A percentile compares a stretch with the other conserved stretches of the same genome.
Evolutionary conservation across 192 early-diverging fungal species (phyloP).

Genomic region (Piromyces finnis): DNA sequence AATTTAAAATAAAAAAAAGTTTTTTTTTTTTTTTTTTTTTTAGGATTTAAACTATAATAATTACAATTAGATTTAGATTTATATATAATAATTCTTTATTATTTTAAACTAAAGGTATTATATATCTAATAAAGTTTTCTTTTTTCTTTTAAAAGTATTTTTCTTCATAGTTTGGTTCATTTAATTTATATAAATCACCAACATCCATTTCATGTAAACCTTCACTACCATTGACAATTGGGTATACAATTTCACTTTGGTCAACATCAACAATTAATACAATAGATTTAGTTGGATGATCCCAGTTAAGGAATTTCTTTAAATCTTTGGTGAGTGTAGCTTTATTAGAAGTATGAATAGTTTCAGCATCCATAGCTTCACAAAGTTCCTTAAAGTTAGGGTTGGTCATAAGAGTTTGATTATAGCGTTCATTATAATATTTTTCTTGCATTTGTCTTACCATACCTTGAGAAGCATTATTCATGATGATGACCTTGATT

Average conservation of each 20-base stretch:
- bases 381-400: conserved; percentile 96
- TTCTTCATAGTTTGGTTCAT: neutral
- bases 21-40: no score
- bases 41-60: no score
- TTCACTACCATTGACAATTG: conserved; percentile 91
- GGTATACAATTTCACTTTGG: conserved; percentile 85
- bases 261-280: conserved; percentile 78
- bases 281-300: conserved; percentile 51
- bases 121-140: no score
- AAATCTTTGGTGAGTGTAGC: conserved; percentile 71
- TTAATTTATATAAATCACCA: neutral
- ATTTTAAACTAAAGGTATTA: no score
- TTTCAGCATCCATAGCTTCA: conserved; percentile 80
- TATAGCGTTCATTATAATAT: conserved; percentile 94
- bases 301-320: conserved; percentile 59
- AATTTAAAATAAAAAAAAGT: no score
- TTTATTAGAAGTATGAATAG: conserved; percentile 61
- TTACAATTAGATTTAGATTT: no score
- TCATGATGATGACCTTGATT: conserved; percentile 89
- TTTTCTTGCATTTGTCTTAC: conserved; percentile 74
- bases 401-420: conserved; percentile 83
- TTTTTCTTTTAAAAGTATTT: neutral
- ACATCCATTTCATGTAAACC: conserved; percentile 68
- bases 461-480: conserved; percentile 99
- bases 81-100: no score